These are phyloP conservation scores for Bodo saltans DNA, from an alignment of 78 protist genomes.

Conservation along the genomic window DNA sequence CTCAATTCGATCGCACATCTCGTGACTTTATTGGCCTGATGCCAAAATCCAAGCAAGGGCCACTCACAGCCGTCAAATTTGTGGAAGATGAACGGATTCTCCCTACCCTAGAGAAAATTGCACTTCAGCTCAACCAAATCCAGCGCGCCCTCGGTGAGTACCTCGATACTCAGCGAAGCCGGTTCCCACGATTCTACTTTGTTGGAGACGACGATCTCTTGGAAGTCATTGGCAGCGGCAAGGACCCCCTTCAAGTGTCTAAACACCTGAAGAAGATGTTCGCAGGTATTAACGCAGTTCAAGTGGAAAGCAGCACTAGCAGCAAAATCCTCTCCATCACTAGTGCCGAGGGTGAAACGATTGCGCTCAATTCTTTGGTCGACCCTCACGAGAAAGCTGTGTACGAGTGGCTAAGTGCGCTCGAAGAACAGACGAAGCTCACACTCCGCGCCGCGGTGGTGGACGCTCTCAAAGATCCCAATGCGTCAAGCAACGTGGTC, in stretches of 20 bases:
- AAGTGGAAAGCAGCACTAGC: background rate
- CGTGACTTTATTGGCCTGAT: constrained; percentile 75
- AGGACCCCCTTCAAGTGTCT: constrained; percentile 66
- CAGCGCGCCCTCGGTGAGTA: constrained; percentile 94
- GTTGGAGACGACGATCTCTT: constrained; percentile 98
- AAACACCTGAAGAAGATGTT: constrained; percentile 93
- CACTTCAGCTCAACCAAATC: constrained; percentile 69
- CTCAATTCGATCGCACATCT: constrained; percentile 71
- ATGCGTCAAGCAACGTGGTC: background rate
- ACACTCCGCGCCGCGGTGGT: constrained; percentile 50
- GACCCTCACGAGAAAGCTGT: constrained; percentile 40
- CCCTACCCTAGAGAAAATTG: constrained; percentile 50
- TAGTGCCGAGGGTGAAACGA: constrained; percentile 79
- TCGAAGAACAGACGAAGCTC: constrained; percentile 71
- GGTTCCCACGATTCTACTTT: constrained; percentile 97
- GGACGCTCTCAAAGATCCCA: background rate
- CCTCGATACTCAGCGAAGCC: constrained; percentile 85
- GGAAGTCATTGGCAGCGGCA: constrained; percentile 93
- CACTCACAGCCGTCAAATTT: background rate
- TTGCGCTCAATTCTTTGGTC: constrained; percentile 64
- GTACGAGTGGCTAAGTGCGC: constrained; percentile 72
- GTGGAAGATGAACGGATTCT: constrained; percentile 54
- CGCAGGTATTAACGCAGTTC: constrained; percentile 70
- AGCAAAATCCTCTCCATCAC: constrained; percentile 63
- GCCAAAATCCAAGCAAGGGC: constrained; percentile 53